A percentile compares a stretch with the other conserved stretches of the same genome.
phyloP scores from a whole-genome alignment of 2,329 filamentous ascomycete genomes.

The Hymenoscyphus repandus region DNA sequence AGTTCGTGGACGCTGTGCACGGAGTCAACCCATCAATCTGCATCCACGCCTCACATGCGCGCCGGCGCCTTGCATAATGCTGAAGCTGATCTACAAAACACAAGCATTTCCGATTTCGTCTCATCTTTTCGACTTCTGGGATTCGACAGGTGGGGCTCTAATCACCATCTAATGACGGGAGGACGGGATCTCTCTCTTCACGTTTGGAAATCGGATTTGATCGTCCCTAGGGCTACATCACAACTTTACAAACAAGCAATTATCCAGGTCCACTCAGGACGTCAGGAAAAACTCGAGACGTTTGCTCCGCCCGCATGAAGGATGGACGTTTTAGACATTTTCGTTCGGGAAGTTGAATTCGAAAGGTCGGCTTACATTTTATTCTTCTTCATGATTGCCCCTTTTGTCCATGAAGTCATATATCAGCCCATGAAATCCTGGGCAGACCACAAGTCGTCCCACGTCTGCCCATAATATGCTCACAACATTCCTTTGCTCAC shows the following conservation, averaged over 20 bases:
- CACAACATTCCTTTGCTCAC: conserved; percentile 85
- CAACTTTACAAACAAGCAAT: conserved; percentile 20
- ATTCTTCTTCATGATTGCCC: conserved; percentile 11
- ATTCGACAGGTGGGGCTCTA: background rate
- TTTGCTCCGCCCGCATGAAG: conserved; percentile 20
- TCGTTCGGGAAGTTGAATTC: conserved; percentile 9
- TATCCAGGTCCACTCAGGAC: conserved; percentile 9
- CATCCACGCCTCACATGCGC: background rate
- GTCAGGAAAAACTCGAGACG: conserved; percentile 12
- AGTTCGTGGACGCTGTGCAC: too few relatives aligned
- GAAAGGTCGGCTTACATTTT: conserved; percentile 7
- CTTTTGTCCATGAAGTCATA: conserved; percentile 13
- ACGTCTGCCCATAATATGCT: conserved; percentile 28
- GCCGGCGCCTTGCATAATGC: conserved; percentile 12
- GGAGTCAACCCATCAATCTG: background rate
- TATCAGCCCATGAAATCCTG: conserved; percentile 9
- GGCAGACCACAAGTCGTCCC: conserved; percentile 11
- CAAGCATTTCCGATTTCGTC: conserved; percentile 18
- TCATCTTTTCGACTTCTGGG: conserved; percentile 14
- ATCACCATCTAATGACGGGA: background rate
- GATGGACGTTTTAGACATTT: conserved; percentile 22
- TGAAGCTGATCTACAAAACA: conserved; percentile 18
- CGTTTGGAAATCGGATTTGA: conserved; percentile 17
- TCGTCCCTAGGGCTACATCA: conserved; percentile 11
- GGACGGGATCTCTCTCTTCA: background rate